These are phyloP conservation scores for Hymenoscyphus albidus DNA, from an alignment of 2,329 filamentous ascomycete genomes.

Conservation along the genomic window DNA sequence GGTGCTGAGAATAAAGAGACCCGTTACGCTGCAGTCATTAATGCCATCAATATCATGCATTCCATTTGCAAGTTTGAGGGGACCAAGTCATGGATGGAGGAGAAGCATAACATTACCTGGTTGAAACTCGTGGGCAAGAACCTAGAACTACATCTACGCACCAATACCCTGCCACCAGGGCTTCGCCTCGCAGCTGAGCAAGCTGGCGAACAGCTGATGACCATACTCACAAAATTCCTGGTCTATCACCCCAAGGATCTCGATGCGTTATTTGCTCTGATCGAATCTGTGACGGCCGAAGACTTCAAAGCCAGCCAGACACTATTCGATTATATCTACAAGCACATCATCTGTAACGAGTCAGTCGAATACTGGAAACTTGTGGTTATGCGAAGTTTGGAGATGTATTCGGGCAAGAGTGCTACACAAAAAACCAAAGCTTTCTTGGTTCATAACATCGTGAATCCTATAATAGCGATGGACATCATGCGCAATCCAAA, in stretches of 20 bases:
- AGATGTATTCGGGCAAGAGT: conserved; percentile 75
- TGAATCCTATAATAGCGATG: conserved; percentile 95
- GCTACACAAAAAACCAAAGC: conserved; percentile 88
- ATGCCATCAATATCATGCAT: conserved; percentile 80
- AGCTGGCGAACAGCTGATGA: conserved; percentile 81
- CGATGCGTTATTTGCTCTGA: conserved; percentile 78
- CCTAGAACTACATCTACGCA: conserved; percentile 69
- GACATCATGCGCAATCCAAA: conserved; percentile 83
- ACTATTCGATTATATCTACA: conserved; percentile 80
- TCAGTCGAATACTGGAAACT: conserved; percentile 83
- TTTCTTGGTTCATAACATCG: conserved; percentile 85
- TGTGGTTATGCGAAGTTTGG: conserved; percentile 79
- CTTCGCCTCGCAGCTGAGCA: conserved; percentile 85
- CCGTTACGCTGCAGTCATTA: conserved; percentile 67
- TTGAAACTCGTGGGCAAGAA: conserved; percentile 68
- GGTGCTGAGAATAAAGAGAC: conserved; percentile 66
- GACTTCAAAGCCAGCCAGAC: conserved; percentile 74
- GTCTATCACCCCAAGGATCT: conserved; percentile 70
- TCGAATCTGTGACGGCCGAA: conserved; percentile 79
- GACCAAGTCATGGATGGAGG: conserved; percentile 67
- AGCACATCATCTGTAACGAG: conserved; percentile 75
- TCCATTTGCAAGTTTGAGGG: conserved; percentile 66
- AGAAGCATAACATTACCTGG: conserved; percentile 57
- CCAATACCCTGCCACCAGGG: conserved; percentile 63
- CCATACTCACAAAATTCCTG: conserved; percentile 77